Percentiles rank a stretch among this genome's conserved stretches.
Evolutionary conservation across 2,329 filamentous ascomycete genomes (phyloP).

Genomic region (Trichoderma citrinoviride): DNA sequence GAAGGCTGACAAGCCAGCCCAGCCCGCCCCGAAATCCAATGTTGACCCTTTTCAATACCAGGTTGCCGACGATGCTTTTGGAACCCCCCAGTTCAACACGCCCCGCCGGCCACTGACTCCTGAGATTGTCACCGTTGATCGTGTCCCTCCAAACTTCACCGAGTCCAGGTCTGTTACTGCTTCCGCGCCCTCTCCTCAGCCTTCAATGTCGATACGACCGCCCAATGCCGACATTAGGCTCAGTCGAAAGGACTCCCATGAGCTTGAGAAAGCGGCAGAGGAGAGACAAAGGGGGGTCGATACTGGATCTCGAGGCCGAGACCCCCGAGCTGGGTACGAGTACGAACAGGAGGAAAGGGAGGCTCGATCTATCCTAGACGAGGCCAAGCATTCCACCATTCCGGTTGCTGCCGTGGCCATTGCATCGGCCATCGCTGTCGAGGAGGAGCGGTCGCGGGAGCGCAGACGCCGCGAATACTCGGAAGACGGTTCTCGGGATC

Average conservation of each 20-base stretch:
- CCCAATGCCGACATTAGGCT: constrained; percentile 36
- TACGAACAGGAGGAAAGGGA: constrained; percentile 43
- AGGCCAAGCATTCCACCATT: constrained; percentile 47
- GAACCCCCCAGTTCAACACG: constrained; percentile 39
- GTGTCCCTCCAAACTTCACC: constrained; percentile 52
- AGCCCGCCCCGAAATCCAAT: constrained; percentile 31
- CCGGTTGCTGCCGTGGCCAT: constrained; percentile 49
- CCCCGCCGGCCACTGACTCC: constrained; percentile 45
- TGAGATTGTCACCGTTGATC: constrained; percentile 52
- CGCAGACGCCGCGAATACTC: constrained; percentile 35
- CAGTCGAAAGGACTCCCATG: constrained; percentile 51
- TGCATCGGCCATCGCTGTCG: constrained; percentile 46
- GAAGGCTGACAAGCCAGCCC: constrained; percentile 25
- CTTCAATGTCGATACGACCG: constrained; percentile 26
- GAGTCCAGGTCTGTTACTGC: constrained; percentile 24
- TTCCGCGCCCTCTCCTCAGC: background rate
- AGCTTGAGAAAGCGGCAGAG: constrained; percentile 40
- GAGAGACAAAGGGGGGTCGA: constrained; percentile 30
- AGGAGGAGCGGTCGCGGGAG: constrained; percentile 39
- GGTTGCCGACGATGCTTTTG: constrained; percentile 52
- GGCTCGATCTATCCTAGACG: constrained; percentile 45
- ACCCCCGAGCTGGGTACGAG: constrained; percentile 27
- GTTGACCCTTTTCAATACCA: constrained; percentile 58
- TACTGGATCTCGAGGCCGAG: constrained; percentile 24
- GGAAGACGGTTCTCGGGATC: constrained; percentile 36